Base-by-base conservation (phyloP, 345 rosid genomes). In the Moricandia arvensis region DNA sequence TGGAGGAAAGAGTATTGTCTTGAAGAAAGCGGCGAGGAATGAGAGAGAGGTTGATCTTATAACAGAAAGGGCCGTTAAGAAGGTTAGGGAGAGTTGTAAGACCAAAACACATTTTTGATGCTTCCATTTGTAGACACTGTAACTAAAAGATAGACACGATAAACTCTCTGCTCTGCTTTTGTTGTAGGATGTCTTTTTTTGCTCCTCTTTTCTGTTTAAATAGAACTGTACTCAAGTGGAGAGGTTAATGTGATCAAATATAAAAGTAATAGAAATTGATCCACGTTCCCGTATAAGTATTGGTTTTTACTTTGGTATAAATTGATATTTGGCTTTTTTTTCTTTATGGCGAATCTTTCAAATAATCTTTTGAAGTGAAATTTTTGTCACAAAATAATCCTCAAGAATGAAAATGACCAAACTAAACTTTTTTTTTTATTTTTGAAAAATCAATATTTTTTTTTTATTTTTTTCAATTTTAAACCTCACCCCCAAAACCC, bases 21-120 rank as follows among this genome's bases (percentile, higher is more conserved):
- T 33, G 63, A 18, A 18, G 51, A 62, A 53, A 68, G 11, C 17
- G 51, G 38, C 33, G 5, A 34, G 71, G 43, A 67, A 21, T 18
- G 33, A 34, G 33, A 10, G 72, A 31, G 59, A n/a, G 37, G 38
- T 47, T 66, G n/a, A 58, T 27, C 3, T n/a, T 45, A 10, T 1
- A 8, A 57, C 8, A 57, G 16, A 16, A 38, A 49, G 69, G 21
- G 35, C 15, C 13, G 1, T 43, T 43, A 7, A 12, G 35, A 24
- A n/a, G 6, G 69, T 26, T 13, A 13, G 55, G 54, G 35, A 43
- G 34, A 24, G 55, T 41, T 26, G n/a, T 65, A 13, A 1, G 35
- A 26, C 69, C 69, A 43, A 65, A 65, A 43, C 55, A 13, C 18
- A 24, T 41, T 24, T 10, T 65, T 65, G 55, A 26, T 65, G 69